These are phyloP conservation scores for Blumeria graminis DNA, from an alignment of 2,329 filamentous ascomycete genomes.

Conservation along the genomic window DNA sequence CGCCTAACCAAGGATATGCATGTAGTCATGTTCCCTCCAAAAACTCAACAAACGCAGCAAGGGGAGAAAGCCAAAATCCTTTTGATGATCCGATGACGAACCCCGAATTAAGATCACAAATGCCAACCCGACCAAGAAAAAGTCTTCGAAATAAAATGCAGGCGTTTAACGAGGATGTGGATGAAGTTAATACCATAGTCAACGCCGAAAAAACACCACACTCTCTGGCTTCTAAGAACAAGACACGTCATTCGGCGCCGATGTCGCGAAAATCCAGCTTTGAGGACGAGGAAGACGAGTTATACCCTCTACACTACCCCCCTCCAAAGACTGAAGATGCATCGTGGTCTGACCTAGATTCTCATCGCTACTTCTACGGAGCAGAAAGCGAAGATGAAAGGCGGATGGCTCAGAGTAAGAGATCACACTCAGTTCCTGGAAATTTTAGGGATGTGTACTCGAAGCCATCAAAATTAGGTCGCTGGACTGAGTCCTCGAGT, in stretches of 20 bases:
- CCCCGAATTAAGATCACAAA: slow-evolving; percentile 7
- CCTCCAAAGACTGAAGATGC: slow-evolving; percentile 13
- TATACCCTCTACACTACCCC: slow-evolving; percentile 1
- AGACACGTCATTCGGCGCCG: slow-evolving; percentile 14
- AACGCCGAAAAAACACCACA: slow-evolving; percentile 14
- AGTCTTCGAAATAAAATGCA: slow-evolving; percentile 7
- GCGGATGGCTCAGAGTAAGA: background rate
- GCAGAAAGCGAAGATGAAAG: slow-evolving; percentile 11
- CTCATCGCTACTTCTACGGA: slow-evolving; percentile 9
- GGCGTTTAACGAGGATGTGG: slow-evolving; percentile 10
- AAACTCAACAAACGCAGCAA: slow-evolving; percentile 1
- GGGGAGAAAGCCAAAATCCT: slow-evolving; percentile 11
- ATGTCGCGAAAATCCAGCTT: slow-evolving; percentile 13
- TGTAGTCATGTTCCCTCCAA: slow-evolving; percentile 2
- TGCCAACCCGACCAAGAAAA: slow-evolving; percentile 10
- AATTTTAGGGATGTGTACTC: background rate
- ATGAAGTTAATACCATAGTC: slow-evolving; percentile 10
- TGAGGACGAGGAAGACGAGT: slow-evolving; percentile 10
- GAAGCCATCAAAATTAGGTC: slow-evolving; percentile 5
- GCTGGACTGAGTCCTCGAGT: slow-evolving; percentile 5
- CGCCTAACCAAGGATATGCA: background rate
- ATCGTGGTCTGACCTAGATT: slow-evolving; percentile 13
- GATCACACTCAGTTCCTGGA: background rate
- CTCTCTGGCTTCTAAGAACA: slow-evolving; percentile 5
- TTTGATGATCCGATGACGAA: slow-evolving; percentile 8